Conservation (phyloP, 768 basidiomycete genomes). For the Peribolospora kevripleyi region DNA sequence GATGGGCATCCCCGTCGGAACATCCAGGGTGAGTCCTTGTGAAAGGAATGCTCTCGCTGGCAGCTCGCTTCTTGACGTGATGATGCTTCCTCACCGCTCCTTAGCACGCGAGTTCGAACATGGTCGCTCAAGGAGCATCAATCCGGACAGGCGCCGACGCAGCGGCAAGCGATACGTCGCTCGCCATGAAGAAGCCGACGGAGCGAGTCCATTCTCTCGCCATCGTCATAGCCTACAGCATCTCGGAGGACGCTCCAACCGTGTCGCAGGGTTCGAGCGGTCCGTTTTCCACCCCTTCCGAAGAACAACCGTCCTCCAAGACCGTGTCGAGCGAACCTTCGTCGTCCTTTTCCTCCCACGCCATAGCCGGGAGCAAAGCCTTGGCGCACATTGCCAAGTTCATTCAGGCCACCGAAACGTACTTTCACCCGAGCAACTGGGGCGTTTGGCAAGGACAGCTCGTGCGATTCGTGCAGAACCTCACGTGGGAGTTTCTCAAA, state of each 20-base stretch:
- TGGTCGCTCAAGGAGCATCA: no score
- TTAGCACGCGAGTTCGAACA: no score
- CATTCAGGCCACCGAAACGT: slow-evolving; percentile 64
- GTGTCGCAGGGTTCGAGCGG: background rate
- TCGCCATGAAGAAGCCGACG: slow-evolving; percentile 26
- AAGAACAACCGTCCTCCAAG: background rate
- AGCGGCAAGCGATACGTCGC: slow-evolving; percentile 47
- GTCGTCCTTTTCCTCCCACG: background rate
- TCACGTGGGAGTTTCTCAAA: slow-evolving; percentile 50
- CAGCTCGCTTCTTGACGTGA: no score
- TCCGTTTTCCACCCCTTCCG: background rate
- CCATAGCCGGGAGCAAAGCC: slow-evolving; percentile 55
- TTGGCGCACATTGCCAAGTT: slow-evolving; percentile 63
- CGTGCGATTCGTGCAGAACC: slow-evolving; percentile 43
- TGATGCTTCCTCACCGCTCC: no score
- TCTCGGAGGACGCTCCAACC: slow-evolving; percentile 48
- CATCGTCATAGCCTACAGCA: slow-evolving; percentile 66
- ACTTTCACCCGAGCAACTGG: slow-evolving; percentile 75
- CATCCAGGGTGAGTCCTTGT: background rate
- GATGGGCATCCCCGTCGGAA: slow-evolving; percentile 8
- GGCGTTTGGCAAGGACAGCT: slow-evolving; percentile 44
- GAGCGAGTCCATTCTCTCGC: slow-evolving; percentile 41
- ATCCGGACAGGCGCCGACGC: slow-evolving; percentile 27
- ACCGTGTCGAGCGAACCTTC: background rate
- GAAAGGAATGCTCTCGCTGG: no score